These are phyloP conservation scores for Neophaeococcomyces mojaviensis DNA, from an alignment of 2,329 filamentous ascomycete species.

Conservation along the genomic window DNA sequence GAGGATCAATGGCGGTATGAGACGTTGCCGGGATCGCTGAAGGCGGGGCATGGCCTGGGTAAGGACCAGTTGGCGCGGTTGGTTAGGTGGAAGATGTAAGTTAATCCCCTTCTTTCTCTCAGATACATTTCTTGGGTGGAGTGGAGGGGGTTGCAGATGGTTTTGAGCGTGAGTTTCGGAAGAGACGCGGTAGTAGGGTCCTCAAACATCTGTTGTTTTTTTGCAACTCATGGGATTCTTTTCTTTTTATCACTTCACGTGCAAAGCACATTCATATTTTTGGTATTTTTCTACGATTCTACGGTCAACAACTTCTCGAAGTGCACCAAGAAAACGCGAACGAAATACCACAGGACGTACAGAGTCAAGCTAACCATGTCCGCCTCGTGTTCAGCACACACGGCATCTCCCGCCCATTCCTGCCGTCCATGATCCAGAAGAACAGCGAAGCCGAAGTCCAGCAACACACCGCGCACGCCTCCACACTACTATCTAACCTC, in stretches of 20 bases:
- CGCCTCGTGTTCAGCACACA: constrained; percentile 26
- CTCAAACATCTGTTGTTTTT: no score
- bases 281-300: no score
- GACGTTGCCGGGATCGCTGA: constrained; percentile 25
- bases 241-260: no score
- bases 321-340: no score
- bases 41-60: constrained; percentile 13
- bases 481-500: background rate
- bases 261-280: no score
- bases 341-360: background rate
- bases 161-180: no score
- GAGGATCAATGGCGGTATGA: constrained; percentile 35
- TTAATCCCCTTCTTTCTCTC: constrained; percentile 7
- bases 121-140: no score
- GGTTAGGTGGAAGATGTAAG: constrained; percentile 41
- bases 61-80: constrained; percentile 27
- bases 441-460: constrained; percentile 16
- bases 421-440: constrained; percentile 34
- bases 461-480: constrained; percentile 14
- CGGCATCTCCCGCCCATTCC: constrained; percentile 32
- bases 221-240: no score
- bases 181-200: no score
- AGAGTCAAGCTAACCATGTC: background rate
- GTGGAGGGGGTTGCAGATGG: no score
- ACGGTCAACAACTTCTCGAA: no score